These are phyloP conservation scores for Polygonum maritimum DNA, from an alignment of 148 eudicot species.

Conservation along the genomic window DNA sequence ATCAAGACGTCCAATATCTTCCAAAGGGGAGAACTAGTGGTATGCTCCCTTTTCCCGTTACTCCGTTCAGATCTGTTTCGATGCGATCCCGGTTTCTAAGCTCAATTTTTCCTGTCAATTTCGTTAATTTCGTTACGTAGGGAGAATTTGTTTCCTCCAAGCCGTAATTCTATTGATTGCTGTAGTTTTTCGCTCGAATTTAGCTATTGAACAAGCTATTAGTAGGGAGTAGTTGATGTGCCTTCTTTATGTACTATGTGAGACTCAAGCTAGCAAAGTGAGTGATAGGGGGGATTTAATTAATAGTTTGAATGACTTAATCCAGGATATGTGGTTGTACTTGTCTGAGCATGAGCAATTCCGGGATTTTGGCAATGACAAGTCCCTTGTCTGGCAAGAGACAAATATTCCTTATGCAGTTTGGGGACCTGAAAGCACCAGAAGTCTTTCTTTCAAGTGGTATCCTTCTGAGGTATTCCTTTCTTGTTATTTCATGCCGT, in stretches of 20 bases:
- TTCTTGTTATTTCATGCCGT: background rate
- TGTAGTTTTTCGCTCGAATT: background rate
- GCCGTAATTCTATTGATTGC: background rate
- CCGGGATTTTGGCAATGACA: conserved; percentile 69
- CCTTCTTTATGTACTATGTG: background rate
- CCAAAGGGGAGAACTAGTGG: conserved; percentile 67
- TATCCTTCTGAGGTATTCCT: conserved; percentile 71
- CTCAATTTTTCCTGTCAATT: background rate
- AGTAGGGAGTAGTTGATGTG: background rate
- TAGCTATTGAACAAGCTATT: background rate
- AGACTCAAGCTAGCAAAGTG: background rate
- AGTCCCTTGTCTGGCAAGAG: conserved; percentile 95
- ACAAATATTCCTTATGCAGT: conserved; percentile 92
- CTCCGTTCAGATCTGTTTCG: conserved; percentile 4
- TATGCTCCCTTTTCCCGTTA: conserved; percentile 16
- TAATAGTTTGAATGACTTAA: background rate
- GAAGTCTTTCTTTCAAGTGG: conserved; percentile 63
- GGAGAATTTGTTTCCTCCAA: background rate
- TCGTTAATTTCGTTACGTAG: background rate
- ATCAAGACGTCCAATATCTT: conserved; percentile 75
- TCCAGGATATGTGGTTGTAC: conserved; percentile 92
- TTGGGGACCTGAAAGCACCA: conserved; percentile 82
- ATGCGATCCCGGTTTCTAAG: background rate
- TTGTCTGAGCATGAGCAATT: conserved; percentile 62
- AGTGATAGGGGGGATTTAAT: background rate